phyloP scores from a whole-genome alignment of 805 yeast genomes.

The Candida oleophila region DNA sequence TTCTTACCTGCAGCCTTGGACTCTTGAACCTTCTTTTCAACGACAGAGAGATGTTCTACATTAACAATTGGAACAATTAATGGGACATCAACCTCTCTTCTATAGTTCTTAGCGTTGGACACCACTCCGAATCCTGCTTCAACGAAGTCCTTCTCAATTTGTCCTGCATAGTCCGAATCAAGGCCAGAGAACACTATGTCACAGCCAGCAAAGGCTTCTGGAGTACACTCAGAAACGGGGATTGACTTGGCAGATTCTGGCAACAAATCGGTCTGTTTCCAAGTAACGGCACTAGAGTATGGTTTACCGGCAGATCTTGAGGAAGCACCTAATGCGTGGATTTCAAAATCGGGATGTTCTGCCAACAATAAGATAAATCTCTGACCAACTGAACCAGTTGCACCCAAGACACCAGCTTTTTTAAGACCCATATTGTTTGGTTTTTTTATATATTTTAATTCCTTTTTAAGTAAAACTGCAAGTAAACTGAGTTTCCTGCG shows the following conservation, averaged over 20 bases:
- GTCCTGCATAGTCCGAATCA: constrained; percentile 91
- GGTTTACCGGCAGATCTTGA: constrained; percentile 88
- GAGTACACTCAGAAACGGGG: constrained; percentile 73
- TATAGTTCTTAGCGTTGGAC: constrained; percentile 94
- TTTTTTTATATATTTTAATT: constrained; percentile 3
- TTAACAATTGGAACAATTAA: constrained; percentile 93
- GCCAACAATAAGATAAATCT: constrained; percentile 83
- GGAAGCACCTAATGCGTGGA: constrained; percentile 88
- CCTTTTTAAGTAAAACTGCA: too few relatives aligned
- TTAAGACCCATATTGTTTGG: constrained; percentile 26
- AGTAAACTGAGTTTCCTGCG: too few relatives aligned
- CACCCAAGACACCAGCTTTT: constrained; percentile 90
- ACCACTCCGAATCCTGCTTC: constrained; percentile 81
- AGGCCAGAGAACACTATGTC: constrained; percentile 93
- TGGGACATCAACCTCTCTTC: constrained; percentile 86
- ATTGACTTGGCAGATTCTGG: constrained; percentile 67
- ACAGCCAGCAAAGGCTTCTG: constrained; percentile 76
- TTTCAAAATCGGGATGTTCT: constrained; percentile 86
- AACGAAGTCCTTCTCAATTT: constrained; percentile 80
- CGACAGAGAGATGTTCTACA: constrained; percentile 80
- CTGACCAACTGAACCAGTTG: constrained; percentile 98
- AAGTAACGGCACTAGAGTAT: constrained; percentile 80
- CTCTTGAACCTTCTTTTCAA: constrained; percentile 54
- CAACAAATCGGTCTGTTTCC: constrained; percentile 88
- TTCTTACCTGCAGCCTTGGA: constrained; percentile 56